These are phyloP conservation scores for Spraguea lophii DNA, from an alignment of 371 early-diverging fungal genomes.

Conservation along the genomic window DNA sequence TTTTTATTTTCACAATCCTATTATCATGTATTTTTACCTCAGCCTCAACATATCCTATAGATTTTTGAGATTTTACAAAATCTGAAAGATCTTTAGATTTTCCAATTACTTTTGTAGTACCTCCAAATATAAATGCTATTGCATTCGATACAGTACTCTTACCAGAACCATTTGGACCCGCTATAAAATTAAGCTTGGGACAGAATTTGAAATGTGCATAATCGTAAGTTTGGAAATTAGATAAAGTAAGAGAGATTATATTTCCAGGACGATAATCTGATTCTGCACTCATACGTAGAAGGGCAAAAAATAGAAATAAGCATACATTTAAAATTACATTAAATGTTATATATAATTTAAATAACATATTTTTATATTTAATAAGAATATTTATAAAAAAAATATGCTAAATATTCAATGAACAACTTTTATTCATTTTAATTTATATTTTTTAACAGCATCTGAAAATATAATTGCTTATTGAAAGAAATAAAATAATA, in stretches of 20 bases:
- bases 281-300: too few species aligned
- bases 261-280: slow-evolving; percentile 21
- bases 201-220: slow-evolving; percentile 31
- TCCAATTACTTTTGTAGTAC: slow-evolving; percentile 54
- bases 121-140: slow-evolving; percentile 76
- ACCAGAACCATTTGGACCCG: slow-evolving; percentile 63
- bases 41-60: slow-evolving; percentile 19
- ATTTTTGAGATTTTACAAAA: slow-evolving; percentile 36
- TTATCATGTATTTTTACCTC: slow-evolving; percentile 6
- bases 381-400: too few species aligned
- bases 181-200: slow-evolving; percentile 43
- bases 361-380: too few species aligned
- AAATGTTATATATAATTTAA: too few species aligned
- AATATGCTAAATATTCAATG: too few species aligned
- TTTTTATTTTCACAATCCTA: background rate
- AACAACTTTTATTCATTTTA: too few species aligned
- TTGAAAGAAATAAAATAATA: too few species aligned
- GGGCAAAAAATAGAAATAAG: too few species aligned
- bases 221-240: slow-evolving; percentile 43
- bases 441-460: too few species aligned
- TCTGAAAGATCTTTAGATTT: slow-evolving; percentile 36
- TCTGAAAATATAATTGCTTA: too few species aligned
- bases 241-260: slow-evolving; percentile 28
- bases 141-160: slow-evolving; percentile 89
- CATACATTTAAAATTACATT: too few species aligned